Conservation (phyloP, 73 alveolate species). For the Uronychia setigera region DNA sequence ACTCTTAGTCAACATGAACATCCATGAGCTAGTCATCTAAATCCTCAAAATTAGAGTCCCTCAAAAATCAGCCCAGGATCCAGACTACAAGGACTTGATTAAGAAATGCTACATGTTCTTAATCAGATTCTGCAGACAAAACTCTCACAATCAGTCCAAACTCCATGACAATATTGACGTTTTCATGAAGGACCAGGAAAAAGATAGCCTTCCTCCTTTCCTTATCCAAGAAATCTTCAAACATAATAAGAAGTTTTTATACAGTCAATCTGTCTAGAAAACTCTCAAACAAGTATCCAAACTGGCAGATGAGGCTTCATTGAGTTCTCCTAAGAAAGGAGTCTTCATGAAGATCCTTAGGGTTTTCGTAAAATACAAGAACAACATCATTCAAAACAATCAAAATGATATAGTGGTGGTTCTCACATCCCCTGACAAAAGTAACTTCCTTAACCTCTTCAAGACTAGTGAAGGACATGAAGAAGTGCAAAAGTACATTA, state of each 20-base stretch:
- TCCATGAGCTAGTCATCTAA: slow-evolving; percentile 19
- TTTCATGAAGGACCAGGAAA: slow-evolving; percentile 35
- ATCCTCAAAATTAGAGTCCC: slow-evolving; percentile 8
- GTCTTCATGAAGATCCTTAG: slow-evolving; percentile 30
- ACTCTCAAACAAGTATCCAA: slow-evolving; percentile 19
- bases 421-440: slow-evolving; percentile 22
- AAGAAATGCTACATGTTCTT: slow-evolving; percentile 48
- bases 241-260: slow-evolving; percentile 39
- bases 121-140: slow-evolving; percentile 42
- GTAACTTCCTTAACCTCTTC: slow-evolving; percentile 30
- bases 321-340: slow-evolving; percentile 27
- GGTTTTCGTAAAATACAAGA: slow-evolving; percentile 36
- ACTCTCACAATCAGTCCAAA: slow-evolving; percentile 23
- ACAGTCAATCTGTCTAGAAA: slow-evolving; percentile 5
- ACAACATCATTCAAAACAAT: slow-evolving; percentile 28
- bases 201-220: slow-evolving; percentile 14
- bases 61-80: not conserved
- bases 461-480: slow-evolving; percentile 31
- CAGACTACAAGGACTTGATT: slow-evolving; percentile 1
- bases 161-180: slow-evolving; percentile 43
- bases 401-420: slow-evolving; percentile 45
- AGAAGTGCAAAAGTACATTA: slow-evolving; percentile 16
- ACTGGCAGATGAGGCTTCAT: slow-evolving; percentile 28
- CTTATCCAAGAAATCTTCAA: slow-evolving; percentile 56
- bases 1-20: slow-evolving; percentile 48